Evolutionary conservation across 768 basidiomycete species (phyloP).

Genomic region (Antrodiella citrinella): DNA sequence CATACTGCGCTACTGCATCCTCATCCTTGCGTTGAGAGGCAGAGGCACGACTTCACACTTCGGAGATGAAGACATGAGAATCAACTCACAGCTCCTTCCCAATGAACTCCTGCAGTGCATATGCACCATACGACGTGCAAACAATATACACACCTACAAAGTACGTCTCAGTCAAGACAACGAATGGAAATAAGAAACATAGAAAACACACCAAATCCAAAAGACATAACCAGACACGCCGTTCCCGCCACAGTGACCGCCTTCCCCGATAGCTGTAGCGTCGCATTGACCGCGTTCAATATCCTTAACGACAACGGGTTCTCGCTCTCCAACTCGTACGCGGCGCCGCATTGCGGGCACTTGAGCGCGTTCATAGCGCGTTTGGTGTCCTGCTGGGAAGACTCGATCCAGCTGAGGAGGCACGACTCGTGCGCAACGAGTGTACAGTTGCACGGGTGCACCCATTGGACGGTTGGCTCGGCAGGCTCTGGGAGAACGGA

Average conservation of each 20-base stretch:
- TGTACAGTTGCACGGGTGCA: slow-evolving; percentile 76
- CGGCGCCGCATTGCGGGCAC: slow-evolving; percentile 68
- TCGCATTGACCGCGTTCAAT: slow-evolving; percentile 42
- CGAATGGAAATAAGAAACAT: background rate
- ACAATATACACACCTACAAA: slow-evolving; percentile 38
- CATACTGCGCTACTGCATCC: too few species aligned
- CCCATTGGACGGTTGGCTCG: slow-evolving; percentile 52
- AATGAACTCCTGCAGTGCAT: slow-evolving; percentile 60
- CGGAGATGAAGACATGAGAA: slow-evolving; percentile 11
- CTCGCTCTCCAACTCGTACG: slow-evolving; percentile 61
- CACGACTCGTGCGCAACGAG: slow-evolving; percentile 76
- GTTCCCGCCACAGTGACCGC: slow-evolving; percentile 42
- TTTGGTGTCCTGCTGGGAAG: slow-evolving; percentile 48
- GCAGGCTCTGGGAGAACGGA: slow-evolving; percentile 29
- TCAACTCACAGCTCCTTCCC: slow-evolving; percentile 51
- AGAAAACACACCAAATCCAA: slow-evolving; percentile 49
- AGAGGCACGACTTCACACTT: too few species aligned
- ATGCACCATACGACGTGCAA: slow-evolving; percentile 62
- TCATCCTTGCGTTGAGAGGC: too few species aligned
- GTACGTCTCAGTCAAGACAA: slow-evolving; percentile 21
- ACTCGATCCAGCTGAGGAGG: slow-evolving; percentile 72
- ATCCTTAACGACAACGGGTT: slow-evolving; percentile 44
- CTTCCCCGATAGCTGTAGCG: slow-evolving; percentile 43
- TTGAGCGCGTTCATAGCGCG: slow-evolving; percentile 61
- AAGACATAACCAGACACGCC: slow-evolving; percentile 42